Conservation (phyloP, 176 grass and related monocot species). For the Cenchrus americanus region DNA sequence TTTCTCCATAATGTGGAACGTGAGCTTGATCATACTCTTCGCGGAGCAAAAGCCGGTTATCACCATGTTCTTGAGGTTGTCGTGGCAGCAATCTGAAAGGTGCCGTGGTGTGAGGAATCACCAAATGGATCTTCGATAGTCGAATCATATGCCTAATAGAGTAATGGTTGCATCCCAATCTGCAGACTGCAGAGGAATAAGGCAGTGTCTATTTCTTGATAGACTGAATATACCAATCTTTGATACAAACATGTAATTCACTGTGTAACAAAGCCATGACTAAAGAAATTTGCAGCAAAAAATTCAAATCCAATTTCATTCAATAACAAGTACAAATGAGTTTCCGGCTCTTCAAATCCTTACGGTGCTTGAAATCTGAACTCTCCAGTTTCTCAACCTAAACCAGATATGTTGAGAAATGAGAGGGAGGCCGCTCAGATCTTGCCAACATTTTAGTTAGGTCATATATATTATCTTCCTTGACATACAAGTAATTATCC, state of each 20-base stretch:
- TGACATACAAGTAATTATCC: constrained; percentile 2
- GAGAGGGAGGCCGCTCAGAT: not conserved
- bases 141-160: not conserved
- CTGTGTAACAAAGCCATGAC: not conserved
- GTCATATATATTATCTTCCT: not conserved
- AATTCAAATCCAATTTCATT: not conserved
- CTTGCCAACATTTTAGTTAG: not conserved
- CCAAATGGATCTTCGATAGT: not conserved
- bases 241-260: not conserved
- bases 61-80: constrained; percentile 20
- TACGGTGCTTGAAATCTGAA: constrained; percentile 2
- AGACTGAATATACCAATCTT: not conserved
- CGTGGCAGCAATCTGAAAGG: not conserved
- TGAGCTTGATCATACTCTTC: constrained; percentile 21
- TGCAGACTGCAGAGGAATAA: constrained; percentile 6
- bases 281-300: not conserved
- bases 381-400: not conserved
- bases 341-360: not conserved
- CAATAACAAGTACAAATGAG: not conserved
- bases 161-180: not conserved
- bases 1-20: constrained; percentile 1
- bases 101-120: not conserved
- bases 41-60: constrained; percentile 28
- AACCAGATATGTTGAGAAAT: constrained; percentile 1
- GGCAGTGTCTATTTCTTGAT: not conserved